These are phyloP conservation scores for Solanum sejunctum DNA, from an alignment of 257 asterid species.

Conservation along the genomic window DNA sequence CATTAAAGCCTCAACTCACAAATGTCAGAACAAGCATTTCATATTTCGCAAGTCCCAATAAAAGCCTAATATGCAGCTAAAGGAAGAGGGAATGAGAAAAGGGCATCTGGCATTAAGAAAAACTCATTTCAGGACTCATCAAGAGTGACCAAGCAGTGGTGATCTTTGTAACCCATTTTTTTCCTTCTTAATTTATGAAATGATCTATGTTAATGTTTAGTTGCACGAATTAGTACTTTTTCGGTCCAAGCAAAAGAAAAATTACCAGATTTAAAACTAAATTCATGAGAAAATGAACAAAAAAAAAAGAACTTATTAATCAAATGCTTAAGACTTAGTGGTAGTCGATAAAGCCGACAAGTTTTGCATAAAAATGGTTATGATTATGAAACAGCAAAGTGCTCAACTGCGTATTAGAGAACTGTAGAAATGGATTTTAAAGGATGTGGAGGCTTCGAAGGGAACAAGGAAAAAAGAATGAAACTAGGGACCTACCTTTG, in stretches of 20 bases:
- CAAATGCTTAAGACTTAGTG: not conserved
- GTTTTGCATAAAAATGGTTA: not conserved
- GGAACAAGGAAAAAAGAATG: not conserved
- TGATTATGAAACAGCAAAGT: not conserved
- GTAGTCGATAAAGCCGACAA: not conserved
- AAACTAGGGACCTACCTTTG: slow-evolving; percentile 32
- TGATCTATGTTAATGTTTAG: not conserved
- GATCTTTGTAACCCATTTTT: not conserved
- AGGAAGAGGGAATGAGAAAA: not conserved
- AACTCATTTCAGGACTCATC: not conserved
- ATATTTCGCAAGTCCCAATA: not conserved
- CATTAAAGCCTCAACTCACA: not conserved
- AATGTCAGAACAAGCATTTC: not conserved
- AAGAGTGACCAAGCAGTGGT: not conserved
- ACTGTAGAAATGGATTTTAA: not conserved
- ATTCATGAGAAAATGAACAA: not conserved
- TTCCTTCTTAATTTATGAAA: not conserved
- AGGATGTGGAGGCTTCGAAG: not conserved
- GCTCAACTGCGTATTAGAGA: not conserved
- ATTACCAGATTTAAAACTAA: not conserved
- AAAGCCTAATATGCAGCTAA: not conserved
- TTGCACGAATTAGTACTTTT: not conserved
- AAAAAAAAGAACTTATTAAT: not conserved
- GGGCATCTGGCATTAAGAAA: not conserved
- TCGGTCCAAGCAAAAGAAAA: not conserved